These are phyloP conservation scores for Arthrobotrys megalospora DNA, from an alignment of 2,329 filamentous ascomycete genomes.

Conservation along the genomic window DNA sequence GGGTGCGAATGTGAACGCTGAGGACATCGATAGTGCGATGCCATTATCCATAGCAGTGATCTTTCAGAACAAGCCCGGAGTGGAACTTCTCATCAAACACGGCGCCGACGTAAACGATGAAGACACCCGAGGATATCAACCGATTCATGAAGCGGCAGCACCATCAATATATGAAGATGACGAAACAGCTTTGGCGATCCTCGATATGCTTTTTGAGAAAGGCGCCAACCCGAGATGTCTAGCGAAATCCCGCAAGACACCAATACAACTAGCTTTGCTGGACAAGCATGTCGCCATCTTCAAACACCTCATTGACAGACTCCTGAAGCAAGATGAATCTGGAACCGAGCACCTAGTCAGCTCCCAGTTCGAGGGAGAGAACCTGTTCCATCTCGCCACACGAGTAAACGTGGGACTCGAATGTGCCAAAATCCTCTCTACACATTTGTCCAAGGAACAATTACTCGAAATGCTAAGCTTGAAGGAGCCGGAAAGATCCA, in stretches of 20 bases:
- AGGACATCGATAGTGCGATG: conserved; percentile 59
- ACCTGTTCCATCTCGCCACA: conserved; percentile 33
- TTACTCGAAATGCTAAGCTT: conserved; percentile 21
- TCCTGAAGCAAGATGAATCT: conserved; percentile 1
- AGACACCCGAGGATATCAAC: conserved; percentile 29
- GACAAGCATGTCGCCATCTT: conserved; percentile 30
- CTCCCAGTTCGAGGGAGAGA: conserved; percentile 28
- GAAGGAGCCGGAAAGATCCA: conserved; percentile 19
- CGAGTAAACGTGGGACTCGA: conserved; percentile 11
- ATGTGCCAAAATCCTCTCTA: conserved; percentile 10
- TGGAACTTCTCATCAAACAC: conserved; percentile 56
- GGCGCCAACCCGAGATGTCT: conserved; percentile 36
- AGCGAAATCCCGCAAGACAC: conserved; percentile 40
- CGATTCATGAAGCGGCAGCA: conserved; percentile 42
- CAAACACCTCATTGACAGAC: conserved; percentile 25
- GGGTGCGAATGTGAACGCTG: conserved; percentile 54
- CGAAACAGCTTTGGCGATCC: conserved; percentile 42
- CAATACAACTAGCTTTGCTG: conserved; percentile 24
- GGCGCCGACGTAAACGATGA: conserved; percentile 54
- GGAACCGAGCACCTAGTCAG: conserved; percentile 28
- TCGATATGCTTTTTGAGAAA: conserved; percentile 31
- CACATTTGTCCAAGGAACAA: conserved; percentile 39
- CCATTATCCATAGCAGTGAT: conserved; percentile 59
- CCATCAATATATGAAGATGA: conserved; percentile 35
- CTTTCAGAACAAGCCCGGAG: conserved; percentile 55